Conservation (phyloP, 805 yeast genomes). For the Suhomyces faveliae region DNA sequence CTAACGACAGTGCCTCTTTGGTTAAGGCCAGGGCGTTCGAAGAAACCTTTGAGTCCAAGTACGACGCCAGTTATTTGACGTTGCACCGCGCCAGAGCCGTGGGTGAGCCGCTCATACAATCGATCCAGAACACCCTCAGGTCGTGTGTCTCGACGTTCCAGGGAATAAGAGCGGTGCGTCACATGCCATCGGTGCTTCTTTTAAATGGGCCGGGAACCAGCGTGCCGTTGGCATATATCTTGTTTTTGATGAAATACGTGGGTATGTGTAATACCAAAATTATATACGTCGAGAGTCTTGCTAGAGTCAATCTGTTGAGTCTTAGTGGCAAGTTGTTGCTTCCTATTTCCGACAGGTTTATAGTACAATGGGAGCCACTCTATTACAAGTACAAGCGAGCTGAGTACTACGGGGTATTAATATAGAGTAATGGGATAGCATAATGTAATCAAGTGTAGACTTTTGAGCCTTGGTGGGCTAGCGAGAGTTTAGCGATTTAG, state of each 20-base stretch:
- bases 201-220: slow-evolving; percentile 84
- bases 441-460: neutral
- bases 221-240: slow-evolving; percentile 61
- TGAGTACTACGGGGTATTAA: slow-evolving; percentile 77
- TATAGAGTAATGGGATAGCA: slow-evolving; percentile 32
- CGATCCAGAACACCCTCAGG: slow-evolving; percentile 44
- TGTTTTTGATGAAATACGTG: slow-evolving; percentile 49
- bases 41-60: slow-evolving; percentile 15
- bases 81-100: slow-evolving; percentile 61
- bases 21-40: slow-evolving; percentile 39
- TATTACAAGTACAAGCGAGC: slow-evolving; percentile 51
- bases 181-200: slow-evolving; percentile 45
- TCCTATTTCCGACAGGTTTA: slow-evolving; percentile 70
- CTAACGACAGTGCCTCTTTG: slow-evolving; percentile 53
- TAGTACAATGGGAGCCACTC: slow-evolving; percentile 87
- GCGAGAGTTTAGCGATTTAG: too few species aligned
- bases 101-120: slow-evolving; percentile 50
- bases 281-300: slow-evolving; percentile 82
- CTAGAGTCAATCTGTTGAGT: slow-evolving; percentile 74
- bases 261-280: slow-evolving; percentile 54
- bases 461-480: too few species aligned
- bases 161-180: slow-evolving; percentile 25
- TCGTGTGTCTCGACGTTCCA: slow-evolving; percentile 33
- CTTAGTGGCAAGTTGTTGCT: slow-evolving; percentile 70
- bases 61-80: slow-evolving; percentile 21